Conservation (phyloP, 78 protist species). For the Cavenderia fasciculata region DNA sequence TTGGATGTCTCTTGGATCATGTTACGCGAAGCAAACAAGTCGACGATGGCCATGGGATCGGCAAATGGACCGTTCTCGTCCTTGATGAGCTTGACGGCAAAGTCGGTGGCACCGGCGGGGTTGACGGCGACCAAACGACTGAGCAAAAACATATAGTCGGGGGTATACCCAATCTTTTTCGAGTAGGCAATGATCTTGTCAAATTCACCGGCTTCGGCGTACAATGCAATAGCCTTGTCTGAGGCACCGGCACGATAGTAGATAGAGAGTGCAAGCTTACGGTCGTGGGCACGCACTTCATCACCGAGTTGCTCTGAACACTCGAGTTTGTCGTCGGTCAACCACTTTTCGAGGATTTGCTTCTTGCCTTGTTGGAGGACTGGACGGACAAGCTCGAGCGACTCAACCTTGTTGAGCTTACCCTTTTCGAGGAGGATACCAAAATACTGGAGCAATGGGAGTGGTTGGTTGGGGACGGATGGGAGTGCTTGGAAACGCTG, state of each 20-base stretch:
- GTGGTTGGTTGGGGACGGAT: conserved; percentile 79
- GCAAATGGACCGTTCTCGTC: conserved; percentile 85
- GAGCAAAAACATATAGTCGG: conserved; percentile 87
- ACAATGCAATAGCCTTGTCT: conserved; percentile 92
- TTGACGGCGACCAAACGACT: conserved; percentile 80
- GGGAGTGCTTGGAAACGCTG: conserved; percentile 90
- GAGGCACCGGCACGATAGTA: conserved; percentile 91
- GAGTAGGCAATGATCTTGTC: conserved; percentile 95
- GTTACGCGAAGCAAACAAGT: conserved; percentile 88
- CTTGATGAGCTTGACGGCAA: conserved; percentile 89
- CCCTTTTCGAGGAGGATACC: conserved; percentile 93
- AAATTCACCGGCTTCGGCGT: conserved; percentile 93
- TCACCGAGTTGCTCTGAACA: conserved; percentile 99
- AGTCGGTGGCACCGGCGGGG: conserved; percentile 91
- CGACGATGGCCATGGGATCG: conserved; percentile 90
- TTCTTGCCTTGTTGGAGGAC: conserved; percentile 93
- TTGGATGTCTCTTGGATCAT: conserved; percentile 93
- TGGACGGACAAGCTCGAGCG: conserved; percentile 96
- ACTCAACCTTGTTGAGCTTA: conserved; percentile 94
- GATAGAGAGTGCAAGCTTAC: conserved; percentile 91
- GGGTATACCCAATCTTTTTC: conserved; percentile 87
- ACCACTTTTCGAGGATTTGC: conserved; percentile 94
- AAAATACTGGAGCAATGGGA: conserved; percentile 97
- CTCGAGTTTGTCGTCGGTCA: conserved; percentile 97
- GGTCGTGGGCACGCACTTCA: conserved; percentile 82